phyloP scores from a whole-genome alignment of 805 yeast species.

The Candida verbasci region DNA sequence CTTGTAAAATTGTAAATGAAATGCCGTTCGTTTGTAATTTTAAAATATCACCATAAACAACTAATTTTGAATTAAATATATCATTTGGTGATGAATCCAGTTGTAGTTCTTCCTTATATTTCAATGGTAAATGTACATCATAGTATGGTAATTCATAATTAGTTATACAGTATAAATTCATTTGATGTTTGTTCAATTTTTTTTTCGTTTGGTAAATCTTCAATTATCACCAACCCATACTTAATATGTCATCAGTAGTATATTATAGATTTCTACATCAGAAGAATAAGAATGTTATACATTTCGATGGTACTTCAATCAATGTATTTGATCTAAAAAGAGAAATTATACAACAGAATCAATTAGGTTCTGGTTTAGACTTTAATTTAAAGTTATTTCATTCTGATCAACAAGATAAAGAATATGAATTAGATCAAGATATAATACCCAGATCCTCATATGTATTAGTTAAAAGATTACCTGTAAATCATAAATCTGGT shows the following conservation, averaged over 20 bases:
- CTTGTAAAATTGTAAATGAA: constrained; percentile 27
- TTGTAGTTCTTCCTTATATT: constrained; percentile 13
- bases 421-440: constrained; percentile 81
- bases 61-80: constrained; percentile 15
- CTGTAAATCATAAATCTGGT: constrained; percentile 45
- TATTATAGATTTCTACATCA: constrained; percentile 86
- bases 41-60: constrained; percentile 20
- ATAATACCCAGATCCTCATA: constrained; percentile 89
- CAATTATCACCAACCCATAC: too few relatives aligned
- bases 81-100: constrained; percentile 14
- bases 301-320: constrained; percentile 95
- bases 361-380: constrained; percentile 77
- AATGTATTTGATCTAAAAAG: constrained; percentile 92
- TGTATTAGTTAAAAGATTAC: constrained; percentile 76
- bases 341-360: constrained; percentile 79
- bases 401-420: constrained; percentile 51
- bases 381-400: constrained; percentile 73
- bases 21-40: constrained; percentile 22
- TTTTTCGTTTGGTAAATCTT: too few relatives aligned
- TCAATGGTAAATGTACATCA: constrained; percentile 20
- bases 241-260: constrained; percentile 77
- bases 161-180: constrained; percentile 14
- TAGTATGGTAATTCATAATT: constrained; percentile 16
- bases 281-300: constrained; percentile 68
- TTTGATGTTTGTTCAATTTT: constrained; percentile 2